Evolutionary conservation across 345 rosid species (phyloP), one percentile per base, ranked within the genome.

Genomic region (Hypericum perforatum): DNA sequence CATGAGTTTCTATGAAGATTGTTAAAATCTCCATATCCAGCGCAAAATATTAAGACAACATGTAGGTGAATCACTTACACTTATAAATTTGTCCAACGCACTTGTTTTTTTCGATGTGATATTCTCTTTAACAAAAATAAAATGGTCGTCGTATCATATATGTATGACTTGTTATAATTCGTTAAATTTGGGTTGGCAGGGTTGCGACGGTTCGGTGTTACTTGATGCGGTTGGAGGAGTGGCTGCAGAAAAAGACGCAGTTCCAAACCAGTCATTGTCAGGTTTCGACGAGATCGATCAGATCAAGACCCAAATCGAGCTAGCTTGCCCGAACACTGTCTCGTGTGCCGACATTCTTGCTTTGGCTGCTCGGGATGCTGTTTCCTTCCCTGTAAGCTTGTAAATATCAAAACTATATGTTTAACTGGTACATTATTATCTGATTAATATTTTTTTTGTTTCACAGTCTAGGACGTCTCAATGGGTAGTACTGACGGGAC

Each of bases 281-380:
- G 84, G 88, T n/a, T 86, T 58, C 22, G 84, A 78, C 32, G 72
- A 78, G 8, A 75, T 80, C 37, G 86, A 86, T 52, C 85, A 80
- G 9, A 75, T 82, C 29, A 80, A 82, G 63, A 56, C 69, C 0
- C 29, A 45, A 29, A 11, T 72, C 10, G 95, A 86, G 42, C n/a
- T 60, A 6, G 44, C 0, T 49, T 86, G 95, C 48, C 84, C 85
- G 4, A 39, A 15, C 22, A 56, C 16, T 0, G 85, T 86, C 29
- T 82, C 90, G 0, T 86, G 90, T 49, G 79, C 95, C 1, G 90
- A 82, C 57, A 71, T 76, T 42, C 56, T 80, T 51, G 65, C 85
- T 36, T 53, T 82, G 44, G 77, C 90, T 7, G 75, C 90, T 46
- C 61, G 84, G 10, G 87, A 86, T 62, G 80, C 90, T 0, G 80